phyloP scores from a whole-genome alignment of 495 filamentous ascomycete species.

The Rhypophila decipiens region DNA sequence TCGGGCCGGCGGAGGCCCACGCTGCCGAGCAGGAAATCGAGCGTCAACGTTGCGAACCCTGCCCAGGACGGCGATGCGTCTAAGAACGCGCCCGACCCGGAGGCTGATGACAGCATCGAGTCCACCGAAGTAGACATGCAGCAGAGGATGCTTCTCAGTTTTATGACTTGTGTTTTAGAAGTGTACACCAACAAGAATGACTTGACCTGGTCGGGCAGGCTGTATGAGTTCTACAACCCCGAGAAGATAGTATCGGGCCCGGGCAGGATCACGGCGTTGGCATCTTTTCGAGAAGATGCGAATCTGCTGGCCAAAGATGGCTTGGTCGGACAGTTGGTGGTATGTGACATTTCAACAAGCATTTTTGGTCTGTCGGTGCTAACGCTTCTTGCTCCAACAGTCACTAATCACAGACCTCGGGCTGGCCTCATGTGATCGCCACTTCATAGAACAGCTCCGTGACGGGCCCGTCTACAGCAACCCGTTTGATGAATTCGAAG shows the following conservation, averaged over 20 bases:
- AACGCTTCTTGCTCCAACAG: constrained; percentile 30
- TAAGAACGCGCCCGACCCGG: constrained; percentile 70
- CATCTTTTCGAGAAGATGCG: constrained; percentile 57
- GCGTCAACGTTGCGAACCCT: constrained; percentile 48
- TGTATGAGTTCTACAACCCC: constrained; percentile 67
- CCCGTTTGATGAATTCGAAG: constrained; percentile 33
- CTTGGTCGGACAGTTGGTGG: constrained; percentile 70
- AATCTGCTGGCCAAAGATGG: constrained; percentile 57
- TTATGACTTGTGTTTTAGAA: constrained; percentile 78
- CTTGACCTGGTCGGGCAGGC: constrained; percentile 66
- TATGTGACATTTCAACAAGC: constrained; percentile 34
- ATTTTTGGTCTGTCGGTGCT: constrained; percentile 3
- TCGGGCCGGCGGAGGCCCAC: constrained; percentile 67
- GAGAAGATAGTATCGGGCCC: constrained; percentile 50
- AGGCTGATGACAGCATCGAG: constrained; percentile 55
- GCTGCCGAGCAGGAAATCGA: constrained; percentile 63
- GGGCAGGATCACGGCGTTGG: constrained; percentile 51
- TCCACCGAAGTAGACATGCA: constrained; percentile 57
- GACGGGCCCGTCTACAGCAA: constrained; percentile 24
- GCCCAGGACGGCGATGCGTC: constrained; percentile 36
- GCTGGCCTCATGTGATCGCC: constrained; percentile 23
- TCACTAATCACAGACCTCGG: constrained; percentile 68
- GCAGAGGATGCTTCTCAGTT: constrained; percentile 70
- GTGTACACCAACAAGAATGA: constrained; percentile 63
- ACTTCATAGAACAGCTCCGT: constrained; percentile 25